These are phyloP conservation scores for Crotalaria pallida DNA, from an alignment of 306 rosid genomes.

Conservation along the genomic window DNA sequence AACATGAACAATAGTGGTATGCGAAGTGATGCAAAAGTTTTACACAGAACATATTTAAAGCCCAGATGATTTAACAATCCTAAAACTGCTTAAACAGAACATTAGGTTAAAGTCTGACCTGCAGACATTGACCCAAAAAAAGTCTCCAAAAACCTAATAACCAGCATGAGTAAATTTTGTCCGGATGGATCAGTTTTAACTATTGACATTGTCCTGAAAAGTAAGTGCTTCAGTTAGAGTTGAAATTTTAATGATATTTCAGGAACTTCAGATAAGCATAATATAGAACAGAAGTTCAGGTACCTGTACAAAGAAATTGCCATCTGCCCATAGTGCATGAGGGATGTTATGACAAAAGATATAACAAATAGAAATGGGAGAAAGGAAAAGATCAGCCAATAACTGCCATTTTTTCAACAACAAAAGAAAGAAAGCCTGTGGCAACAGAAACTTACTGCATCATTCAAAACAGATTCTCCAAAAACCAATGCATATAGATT, in stretches of 20 bases:
- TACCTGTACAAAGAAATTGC: conserved; percentile 99
- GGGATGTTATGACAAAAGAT: conserved; percentile 11
- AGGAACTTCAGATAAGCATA: conserved; percentile 1
- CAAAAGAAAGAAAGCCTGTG: neutral
- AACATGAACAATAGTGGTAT: neutral
- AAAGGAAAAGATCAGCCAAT: conserved; percentile 17
- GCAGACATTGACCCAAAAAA: conserved; percentile 97
- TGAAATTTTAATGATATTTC: conserved; percentile 18
- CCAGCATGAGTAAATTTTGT: conserved; percentile 72
- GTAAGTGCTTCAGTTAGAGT: conserved; percentile 20
- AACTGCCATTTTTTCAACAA: conserved; percentile 4
- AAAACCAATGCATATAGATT: conserved; percentile 96
- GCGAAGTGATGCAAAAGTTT: neutral
- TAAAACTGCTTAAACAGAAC: conserved; percentile 9
- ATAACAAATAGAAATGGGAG: neutral
- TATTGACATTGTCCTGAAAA: conserved; percentile 81
- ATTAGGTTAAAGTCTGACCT: conserved; percentile 42
- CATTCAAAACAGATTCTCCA: conserved; percentile 97
- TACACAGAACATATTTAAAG: neutral
- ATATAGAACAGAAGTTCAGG: conserved; percentile 21
- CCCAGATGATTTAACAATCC: neutral
- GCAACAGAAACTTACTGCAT: conserved; percentile 63
- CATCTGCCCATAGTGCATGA: conserved; percentile 56
- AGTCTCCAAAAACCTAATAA: conserved; percentile 92
- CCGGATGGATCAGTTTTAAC: conserved; percentile 62